Percentiles rank a stretch among this genome's conserved stretches.
Conservation (phyloP, 306 rosid genomes). For the Pterocarpus santalinus region DNA sequence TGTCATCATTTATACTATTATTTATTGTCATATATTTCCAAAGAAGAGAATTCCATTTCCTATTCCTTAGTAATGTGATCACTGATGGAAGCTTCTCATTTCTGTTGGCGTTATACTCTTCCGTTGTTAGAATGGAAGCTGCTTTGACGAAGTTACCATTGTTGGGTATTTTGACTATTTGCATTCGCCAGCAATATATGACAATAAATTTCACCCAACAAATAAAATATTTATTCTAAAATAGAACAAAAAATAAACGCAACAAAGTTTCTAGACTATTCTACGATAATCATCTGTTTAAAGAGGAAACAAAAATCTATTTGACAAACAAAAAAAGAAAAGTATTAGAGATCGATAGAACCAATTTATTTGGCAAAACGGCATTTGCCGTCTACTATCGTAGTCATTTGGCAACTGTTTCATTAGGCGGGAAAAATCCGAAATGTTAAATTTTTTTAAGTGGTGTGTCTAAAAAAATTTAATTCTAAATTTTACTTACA, state of each 20-base stretch:
- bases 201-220: neutral
- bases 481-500: too few species aligned
- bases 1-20: too few species aligned
- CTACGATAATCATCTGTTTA: neutral
- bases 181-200: neutral
- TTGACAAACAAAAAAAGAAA: neutral
- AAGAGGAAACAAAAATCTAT: neutral
- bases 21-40: neutral
- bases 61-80: too few species aligned
- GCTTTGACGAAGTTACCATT: neutral
- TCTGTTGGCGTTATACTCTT: neutral
- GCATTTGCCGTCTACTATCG: neutral
- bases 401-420: neutral
- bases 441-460: too few species aligned
- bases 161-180: neutral
- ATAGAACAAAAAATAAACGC: neutral
- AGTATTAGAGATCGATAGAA: neutral
- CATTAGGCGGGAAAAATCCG: too few species aligned
- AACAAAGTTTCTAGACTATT: conserved; percentile 1
- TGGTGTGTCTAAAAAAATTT: too few species aligned
- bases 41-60: neutral
- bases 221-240: neutral
- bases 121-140: neutral
- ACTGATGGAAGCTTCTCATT: neutral
- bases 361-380: neutral